A percentile compares a stretch with the other conserved stretches of the same genome.
phyloP scores from a whole-genome alignment of 2,329 filamentous ascomycete species.

The Alternaria gansuensis region DNA sequence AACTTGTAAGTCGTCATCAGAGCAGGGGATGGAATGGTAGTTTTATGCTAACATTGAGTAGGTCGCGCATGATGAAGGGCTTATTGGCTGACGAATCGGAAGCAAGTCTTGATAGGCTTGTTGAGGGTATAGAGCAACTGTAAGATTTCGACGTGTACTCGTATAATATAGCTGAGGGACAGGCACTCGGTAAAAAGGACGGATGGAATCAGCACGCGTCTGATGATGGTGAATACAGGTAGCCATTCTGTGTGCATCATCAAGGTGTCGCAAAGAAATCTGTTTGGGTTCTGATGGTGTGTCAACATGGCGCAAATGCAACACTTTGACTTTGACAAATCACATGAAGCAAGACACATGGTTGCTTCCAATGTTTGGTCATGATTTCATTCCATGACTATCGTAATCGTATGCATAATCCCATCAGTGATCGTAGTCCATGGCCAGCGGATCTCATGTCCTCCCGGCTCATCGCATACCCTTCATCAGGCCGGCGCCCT shows the following conservation, averaged over 20 bases:
- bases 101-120: constrained; percentile 20
- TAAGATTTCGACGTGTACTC: neutral
- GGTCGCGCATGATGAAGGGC: constrained; percentile 35
- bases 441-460: constrained; percentile 27
- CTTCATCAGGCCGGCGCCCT: neutral
- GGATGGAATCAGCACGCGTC: neutral
- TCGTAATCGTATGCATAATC: constrained; percentile 16
- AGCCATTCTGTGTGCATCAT: neutral
- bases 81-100: constrained; percentile 40
- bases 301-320: neutral
- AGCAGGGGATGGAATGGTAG: constrained; percentile 22
- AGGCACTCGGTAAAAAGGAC: neutral
- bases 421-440: constrained; percentile 3
- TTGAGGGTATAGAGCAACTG: constrained; percentile 28
- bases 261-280: neutral
- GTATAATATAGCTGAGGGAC: constrained; percentile 1
- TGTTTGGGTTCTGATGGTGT: neutral
- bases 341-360: neutral
- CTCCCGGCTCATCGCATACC: constrained; percentile 11
- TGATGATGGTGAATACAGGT: neutral
- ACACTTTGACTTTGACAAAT: neutral
- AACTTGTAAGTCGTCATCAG: constrained; percentile 44
- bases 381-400: constrained; percentile 22
- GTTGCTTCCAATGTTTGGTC: neutral
- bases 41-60: constrained; percentile 27